These are phyloP conservation scores for Trichocomaceae sp. DNA, from an alignment of 2,329 filamentous ascomycete species.

Conservation along the genomic window DNA sequence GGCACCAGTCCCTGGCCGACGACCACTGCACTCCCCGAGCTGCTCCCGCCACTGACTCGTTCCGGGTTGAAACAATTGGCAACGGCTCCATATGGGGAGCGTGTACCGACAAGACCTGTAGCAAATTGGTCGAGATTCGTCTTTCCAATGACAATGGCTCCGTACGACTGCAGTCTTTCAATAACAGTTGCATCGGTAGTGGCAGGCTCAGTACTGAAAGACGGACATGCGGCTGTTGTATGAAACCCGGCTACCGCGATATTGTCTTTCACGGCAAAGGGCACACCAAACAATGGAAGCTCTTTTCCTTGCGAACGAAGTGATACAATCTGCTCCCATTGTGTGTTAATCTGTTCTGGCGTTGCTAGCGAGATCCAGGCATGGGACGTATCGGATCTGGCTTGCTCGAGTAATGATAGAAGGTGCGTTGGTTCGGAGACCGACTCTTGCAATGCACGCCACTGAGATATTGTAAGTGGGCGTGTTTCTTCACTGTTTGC, in stretches of 20 bases:
- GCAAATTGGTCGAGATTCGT: conserved; percentile 56
- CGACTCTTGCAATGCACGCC: too few relatives aligned
- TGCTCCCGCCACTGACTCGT: conserved; percentile 53
- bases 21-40: conserved; percentile 49
- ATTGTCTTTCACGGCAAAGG: conserved; percentile 46
- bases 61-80: conserved; percentile 46
- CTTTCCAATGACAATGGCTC: conserved; percentile 53
- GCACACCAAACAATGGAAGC: conserved; percentile 43
- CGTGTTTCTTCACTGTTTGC: too few relatives aligned
- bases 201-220: conserved; percentile 43
- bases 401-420: too few relatives aligned
- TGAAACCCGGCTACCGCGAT: conserved; percentile 42
- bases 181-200: conserved; percentile 42
- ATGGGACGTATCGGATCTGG: background rate
- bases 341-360: background rate
- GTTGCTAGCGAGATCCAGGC: background rate
- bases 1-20: conserved; percentile 43
- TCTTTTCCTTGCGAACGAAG: background rate
- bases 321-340: background rate
- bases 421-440: too few relatives aligned
- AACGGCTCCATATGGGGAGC: conserved; percentile 53
- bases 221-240: conserved; percentile 45
- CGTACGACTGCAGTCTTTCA: conserved; percentile 44
- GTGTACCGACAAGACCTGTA: conserved; percentile 54
- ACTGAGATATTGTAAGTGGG: too few relatives aligned